Evolutionary conservation across 78 protist genomes (phyloP), one percentile per base, ranked within the genome.

Genomic region (Polysphondylium violaceum): DNA sequence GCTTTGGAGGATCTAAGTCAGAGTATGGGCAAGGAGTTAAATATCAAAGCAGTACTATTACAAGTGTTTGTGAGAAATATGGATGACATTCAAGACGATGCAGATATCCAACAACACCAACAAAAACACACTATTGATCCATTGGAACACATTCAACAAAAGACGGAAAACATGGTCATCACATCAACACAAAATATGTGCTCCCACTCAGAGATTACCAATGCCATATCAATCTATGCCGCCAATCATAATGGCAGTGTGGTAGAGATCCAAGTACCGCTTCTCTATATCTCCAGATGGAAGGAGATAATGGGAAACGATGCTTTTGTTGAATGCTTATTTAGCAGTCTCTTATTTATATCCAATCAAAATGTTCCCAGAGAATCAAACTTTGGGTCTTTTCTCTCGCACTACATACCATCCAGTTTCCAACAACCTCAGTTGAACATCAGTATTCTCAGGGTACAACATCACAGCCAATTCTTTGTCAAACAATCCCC

Each of bases 241-340:
- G 31, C 51, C 7, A 65, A 65, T 65, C 31, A 29, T 38, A 65
- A 65, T 65, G 73, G 73, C 19, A 21, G 35, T 38, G 29, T 65
- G n/a, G 73, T 38, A 16, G 73, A 65, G 29, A 65, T 65, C 31
- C 51, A 65, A 65, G 51, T 65, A 38, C 73, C 73, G 0, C 31
- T n/a, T 2, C n/a, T n/a, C 33, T 38, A 38, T 4, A 16, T 19
- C 40, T 27, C 33, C 4, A 21, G 40, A 65, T 65, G 73, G 73
- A 65, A n/a, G 0, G 31, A 1, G 9, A 38, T 65, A 8, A 38
- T 65, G 23, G 51, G 2, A 23, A 36, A 29, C 3, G 73, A 65
- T 6, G 21, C 4, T 6, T 14, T 65, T 8, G 33, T 65, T 21
- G 73, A 65, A 41, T 4, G 8, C 9, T 14, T 65, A 1, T 38